Conservation (phyloP, 352 stramenopile species). For the Pythium periplocum region DNA sequence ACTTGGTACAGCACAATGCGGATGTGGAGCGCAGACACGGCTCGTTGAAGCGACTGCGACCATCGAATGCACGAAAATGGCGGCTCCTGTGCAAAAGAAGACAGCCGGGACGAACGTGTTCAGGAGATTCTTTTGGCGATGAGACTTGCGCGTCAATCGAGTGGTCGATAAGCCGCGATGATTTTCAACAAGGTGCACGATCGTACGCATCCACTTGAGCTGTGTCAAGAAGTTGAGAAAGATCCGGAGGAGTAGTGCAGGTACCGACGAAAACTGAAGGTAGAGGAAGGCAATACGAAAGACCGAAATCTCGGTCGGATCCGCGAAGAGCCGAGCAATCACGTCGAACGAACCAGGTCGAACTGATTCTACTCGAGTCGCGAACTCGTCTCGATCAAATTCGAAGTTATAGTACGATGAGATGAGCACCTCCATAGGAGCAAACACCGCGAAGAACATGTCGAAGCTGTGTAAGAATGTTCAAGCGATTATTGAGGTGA, state of each 20-base stretch:
- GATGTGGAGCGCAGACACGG: neutral
- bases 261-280: constrained; percentile 28
- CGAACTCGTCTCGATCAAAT: constrained; percentile 33
- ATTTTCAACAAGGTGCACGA: constrained; percentile 7
- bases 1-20: constrained; percentile 13
- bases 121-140: neutral
- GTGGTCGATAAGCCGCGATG: constrained; percentile 1
- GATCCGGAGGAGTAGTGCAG: constrained; percentile 23
- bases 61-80: constrained; percentile 15
- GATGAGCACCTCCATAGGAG: constrained; percentile 31
- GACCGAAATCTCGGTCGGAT: constrained; percentile 33
- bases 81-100: constrained; percentile 5
- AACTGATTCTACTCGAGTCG: constrained; percentile 25
- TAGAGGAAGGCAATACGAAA: constrained; percentile 42
- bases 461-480: constrained; percentile 29
- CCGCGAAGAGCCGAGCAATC: constrained; percentile 34
- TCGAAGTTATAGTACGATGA: constrained; percentile 38
- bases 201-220: constrained; percentile 38
- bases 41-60: constrained; percentile 5
- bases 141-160: neutral
- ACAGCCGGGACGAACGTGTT: neutral
- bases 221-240: constrained; percentile 32
- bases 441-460: constrained; percentile 62
- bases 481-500: too few relatives aligned
- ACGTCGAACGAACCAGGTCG: constrained; percentile 26